Percentiles rank a stretch among this genome's conserved stretches.
Conservation (phyloP, 2,329 filamentous ascomycete genomes). For the Colletotrichum tropicale region DNA sequence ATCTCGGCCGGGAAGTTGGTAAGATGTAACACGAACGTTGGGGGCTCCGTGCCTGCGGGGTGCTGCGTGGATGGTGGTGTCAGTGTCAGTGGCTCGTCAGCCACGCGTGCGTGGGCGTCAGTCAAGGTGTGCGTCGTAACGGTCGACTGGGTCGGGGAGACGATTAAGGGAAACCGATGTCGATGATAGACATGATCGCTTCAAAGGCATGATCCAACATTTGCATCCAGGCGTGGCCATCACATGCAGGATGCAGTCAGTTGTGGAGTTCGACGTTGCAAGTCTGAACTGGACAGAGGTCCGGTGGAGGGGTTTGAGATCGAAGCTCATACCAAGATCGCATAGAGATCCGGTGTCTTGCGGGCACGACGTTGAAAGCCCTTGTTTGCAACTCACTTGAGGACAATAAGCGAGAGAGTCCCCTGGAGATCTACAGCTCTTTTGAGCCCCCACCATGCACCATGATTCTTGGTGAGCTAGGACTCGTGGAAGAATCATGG, state of each 20-base stretch:
- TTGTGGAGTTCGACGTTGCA: neutral
- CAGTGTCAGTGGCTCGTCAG: neutral
- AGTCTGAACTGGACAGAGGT: neutral
- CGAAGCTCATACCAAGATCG: neutral
- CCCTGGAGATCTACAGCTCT: neutral
- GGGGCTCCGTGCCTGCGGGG: conserved; percentile 4
- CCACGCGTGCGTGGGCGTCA: neutral
- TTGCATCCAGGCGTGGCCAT: neutral
- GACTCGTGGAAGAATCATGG: neutral
- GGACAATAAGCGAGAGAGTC: neutral
- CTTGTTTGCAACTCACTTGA: neutral
- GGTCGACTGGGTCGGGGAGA: neutral
- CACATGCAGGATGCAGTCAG: neutral
- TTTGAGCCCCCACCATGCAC: conserved; percentile 1
- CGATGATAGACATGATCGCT: neutral
- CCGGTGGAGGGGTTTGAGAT: neutral
- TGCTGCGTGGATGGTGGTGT: neutral
- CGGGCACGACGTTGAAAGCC: neutral
- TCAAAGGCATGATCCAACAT: neutral
- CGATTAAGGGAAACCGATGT: neutral
- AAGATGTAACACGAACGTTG: neutral
- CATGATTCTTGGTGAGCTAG: neutral
- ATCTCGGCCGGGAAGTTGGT: conserved; percentile 13
- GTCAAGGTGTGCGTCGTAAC: neutral
- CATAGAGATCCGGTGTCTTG: neutral